A percentile compares a stretch with the other conserved stretches of the same genome.
Conservation (phyloP, 345 rosid species). For the Bruguiera gymnorhiza region DNA sequence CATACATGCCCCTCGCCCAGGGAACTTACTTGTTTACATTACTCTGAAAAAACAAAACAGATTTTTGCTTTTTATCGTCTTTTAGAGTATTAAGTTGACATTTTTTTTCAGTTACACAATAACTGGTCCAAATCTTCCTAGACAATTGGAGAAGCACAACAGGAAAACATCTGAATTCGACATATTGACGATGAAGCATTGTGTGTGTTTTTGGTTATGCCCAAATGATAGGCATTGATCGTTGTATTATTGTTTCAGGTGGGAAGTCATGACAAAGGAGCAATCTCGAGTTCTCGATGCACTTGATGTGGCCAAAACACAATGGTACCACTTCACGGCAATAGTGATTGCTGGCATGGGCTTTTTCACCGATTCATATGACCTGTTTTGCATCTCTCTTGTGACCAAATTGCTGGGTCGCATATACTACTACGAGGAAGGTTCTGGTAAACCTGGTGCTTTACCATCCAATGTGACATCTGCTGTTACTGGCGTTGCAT, state of each 20-base stretch:
- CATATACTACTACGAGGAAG: slow-evolving; percentile 50
- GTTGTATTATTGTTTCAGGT: background rate
- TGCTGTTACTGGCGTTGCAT: slow-evolving; percentile 72
- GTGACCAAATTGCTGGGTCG: slow-evolving; percentile 74
- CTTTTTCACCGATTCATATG: slow-evolving; percentile 79
- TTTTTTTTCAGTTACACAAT: too few species aligned
- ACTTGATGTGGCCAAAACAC: slow-evolving; percentile 60
- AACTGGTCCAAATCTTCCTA: too few species aligned
- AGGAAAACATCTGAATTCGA: background rate
- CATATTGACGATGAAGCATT: background rate
- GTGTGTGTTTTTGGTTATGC: background rate
- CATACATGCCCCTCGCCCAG: background rate
- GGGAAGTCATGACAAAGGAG: slow-evolving; percentile 39
- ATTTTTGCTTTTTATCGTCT: background rate
- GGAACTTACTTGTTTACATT: background rate
- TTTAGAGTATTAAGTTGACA: too few species aligned
- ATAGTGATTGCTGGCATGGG: slow-evolving; percentile 80
- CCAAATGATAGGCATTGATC: background rate
- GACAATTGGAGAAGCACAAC: background rate
- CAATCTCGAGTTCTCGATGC: slow-evolving; percentile 46
- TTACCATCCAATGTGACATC: slow-evolving; percentile 56
- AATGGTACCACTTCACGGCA: slow-evolving; percentile 57
- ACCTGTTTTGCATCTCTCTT: slow-evolving; percentile 70
- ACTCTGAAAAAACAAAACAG: background rate
- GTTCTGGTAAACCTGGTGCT: slow-evolving; percentile 47